Base-by-base conservation (phyloP, 345 rosid genomes). In the Dimocarpus longan region DNA sequence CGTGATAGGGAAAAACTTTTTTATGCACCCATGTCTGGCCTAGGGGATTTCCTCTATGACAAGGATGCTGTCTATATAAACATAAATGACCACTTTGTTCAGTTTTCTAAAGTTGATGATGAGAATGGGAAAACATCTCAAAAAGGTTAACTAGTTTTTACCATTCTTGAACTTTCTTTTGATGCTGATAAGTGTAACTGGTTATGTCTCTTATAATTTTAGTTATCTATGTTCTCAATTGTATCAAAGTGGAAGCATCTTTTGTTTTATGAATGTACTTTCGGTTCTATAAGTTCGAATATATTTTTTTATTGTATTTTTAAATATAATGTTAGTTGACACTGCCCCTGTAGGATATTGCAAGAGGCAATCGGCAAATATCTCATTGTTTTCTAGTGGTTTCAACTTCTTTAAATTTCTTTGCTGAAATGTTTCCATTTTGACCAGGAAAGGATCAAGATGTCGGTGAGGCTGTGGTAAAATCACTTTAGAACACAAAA, bases 1-100 rank as follows among this genome's bases (percentile, higher is more conserved):
- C 91, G 93, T 32, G 98, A 94, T 87, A 96, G 84, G 85, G 99
- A 96, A 79, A 94, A 90, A 78, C 88, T 93, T 67, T 91, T 93
- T 85, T 91, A 96, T 91, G 99, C 97, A 68, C 99, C 99, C 40
- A 94, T 96, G 99, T 92, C 98, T 46, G 97, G 99, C 68, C 86
- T 94, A 79, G 99, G 99, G 69, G 99, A 96, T 79, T 91, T 96
- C 74, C 76, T 94, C 64, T 96, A 94, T 84, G 98, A 96, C 82
- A 94, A 94, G 81, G 99, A 96, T 89, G 99, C 99, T 24, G 97
- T 96, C 83, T 96, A 94, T 88, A 94, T 94, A 85, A 89, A 92
- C 86, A 90, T 94, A 79, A 93, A 94, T 78, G 97, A 94, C 64
- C 97, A 93, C 78, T 84, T 92, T 78, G 97, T 96, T 80, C 98